A percentile compares a stretch with the other conserved stretches of the same genome.
phyloP scores from a whole-genome alignment of 768 basidiomycete genomes.

The Glaciozyma martinii region DNA sequence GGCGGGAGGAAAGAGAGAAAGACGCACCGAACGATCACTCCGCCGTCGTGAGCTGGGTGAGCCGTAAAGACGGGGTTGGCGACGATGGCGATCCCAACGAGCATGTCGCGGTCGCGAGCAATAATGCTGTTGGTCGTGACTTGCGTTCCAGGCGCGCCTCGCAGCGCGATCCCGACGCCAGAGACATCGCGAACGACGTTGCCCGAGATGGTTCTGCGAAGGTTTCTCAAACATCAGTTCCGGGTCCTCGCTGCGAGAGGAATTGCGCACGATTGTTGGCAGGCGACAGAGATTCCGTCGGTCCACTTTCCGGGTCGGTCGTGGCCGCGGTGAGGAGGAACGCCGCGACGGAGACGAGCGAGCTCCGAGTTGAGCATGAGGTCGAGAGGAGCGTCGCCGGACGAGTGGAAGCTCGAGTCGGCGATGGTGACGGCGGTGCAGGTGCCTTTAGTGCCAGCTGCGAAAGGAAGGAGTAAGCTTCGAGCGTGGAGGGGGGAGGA shows the following conservation, averaged over 20 bases:
- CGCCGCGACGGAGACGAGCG: slow-evolving; percentile 18
- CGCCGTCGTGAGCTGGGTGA: slow-evolving; percentile 2
- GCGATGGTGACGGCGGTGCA: slow-evolving; percentile 17
- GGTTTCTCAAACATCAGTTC: not conserved
- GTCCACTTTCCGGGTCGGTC: slow-evolving; percentile 36
- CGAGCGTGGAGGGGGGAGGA: not conserved
- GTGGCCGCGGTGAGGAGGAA: slow-evolving; percentile 11
- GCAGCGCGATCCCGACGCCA: slow-evolving; percentile 35
- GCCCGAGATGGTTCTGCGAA: slow-evolving; percentile 33
- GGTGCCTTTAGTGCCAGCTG: slow-evolving; percentile 10
- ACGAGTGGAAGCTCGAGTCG: slow-evolving; percentile 21
- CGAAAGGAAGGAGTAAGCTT: not conserved
- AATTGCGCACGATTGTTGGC: slow-evolving; percentile 28
- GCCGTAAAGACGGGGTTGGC: slow-evolving; percentile 21
- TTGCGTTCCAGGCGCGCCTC: slow-evolving; percentile 29
- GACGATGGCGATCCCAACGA: slow-evolving; percentile 34
- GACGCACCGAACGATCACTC: slow-evolving; percentile 15
- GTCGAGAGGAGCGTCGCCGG: slow-evolving; percentile 27
- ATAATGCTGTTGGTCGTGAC: slow-evolving; percentile 32
- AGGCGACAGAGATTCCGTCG: slow-evolving; percentile 39
- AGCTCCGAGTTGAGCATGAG: slow-evolving; percentile 27
- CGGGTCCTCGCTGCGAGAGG: not conserved
- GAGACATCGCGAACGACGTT: slow-evolving; percentile 37
- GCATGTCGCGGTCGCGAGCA: slow-evolving; percentile 20
- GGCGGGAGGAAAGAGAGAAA: not conserved